Percentiles rank a stretch among this genome's conserved stretches.
phyloP scores from a whole-genome alignment of 2,329 filamentous ascomycete species.

The Nakataea oryzae region DNA sequence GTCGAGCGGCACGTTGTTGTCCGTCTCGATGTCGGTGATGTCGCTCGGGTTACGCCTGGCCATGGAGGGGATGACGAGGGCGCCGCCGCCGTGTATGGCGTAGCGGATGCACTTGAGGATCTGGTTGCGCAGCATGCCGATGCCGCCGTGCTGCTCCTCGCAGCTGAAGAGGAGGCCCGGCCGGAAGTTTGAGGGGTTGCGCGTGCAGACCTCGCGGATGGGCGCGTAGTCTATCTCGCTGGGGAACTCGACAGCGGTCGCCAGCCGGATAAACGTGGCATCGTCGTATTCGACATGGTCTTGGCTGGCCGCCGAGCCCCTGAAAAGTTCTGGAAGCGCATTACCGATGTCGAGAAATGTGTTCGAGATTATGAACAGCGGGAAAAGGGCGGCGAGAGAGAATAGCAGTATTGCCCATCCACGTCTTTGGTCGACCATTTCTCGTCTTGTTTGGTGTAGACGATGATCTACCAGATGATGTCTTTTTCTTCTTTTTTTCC shows the following conservation, averaged over 20 bases:
- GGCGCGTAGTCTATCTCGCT: constrained; percentile 21
- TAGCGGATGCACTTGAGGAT: constrained; percentile 29
- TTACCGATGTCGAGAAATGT: neutral
- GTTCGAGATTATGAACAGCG: neutral
- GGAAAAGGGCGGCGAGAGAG: neutral
- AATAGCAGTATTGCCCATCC: neutral
- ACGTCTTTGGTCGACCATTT: neutral
- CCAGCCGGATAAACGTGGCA: constrained; percentile 12
- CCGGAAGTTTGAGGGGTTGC: constrained; percentile 17
- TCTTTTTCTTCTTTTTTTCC: too few relatives aligned
- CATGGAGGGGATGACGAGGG: constrained; percentile 25
- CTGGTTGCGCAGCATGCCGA: constrained; percentile 28
- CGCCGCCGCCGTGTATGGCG: constrained; percentile 24
- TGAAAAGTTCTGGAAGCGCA: neutral
- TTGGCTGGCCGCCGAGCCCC: neutral
- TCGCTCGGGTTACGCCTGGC: constrained; percentile 20
- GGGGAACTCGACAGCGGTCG: constrained; percentile 22
- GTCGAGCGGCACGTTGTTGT: constrained; percentile 16
- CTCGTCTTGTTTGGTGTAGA: neutral
- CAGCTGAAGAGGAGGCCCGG: constrained; percentile 25
- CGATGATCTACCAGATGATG: neutral
- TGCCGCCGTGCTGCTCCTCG: constrained; percentile 25
- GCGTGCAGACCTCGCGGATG: constrained; percentile 20
- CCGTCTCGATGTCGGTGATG: constrained; percentile 18
- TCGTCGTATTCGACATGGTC: too few relatives aligned